Conservation (phyloP, 2,329 filamentous ascomycete species). For the Raffaelea deltoideospora region DNA sequence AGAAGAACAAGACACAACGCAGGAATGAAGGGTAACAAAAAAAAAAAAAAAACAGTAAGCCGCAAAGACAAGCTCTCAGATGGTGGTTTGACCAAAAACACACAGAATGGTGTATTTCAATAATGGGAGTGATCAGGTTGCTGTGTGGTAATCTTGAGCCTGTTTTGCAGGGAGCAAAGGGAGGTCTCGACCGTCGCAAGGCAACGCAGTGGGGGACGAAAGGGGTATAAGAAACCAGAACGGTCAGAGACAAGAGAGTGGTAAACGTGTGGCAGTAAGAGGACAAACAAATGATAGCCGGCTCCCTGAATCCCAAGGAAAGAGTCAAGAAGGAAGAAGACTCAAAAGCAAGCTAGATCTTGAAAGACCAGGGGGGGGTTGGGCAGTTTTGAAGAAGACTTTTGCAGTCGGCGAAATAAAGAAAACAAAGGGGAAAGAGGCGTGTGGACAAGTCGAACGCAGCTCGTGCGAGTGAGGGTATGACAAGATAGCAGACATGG, state of each 20-base stretch:
- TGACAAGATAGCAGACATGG: too few species aligned
- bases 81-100: not conserved
- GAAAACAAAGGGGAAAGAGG: too few species aligned
- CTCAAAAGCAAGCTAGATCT: not conserved
- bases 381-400: too few species aligned
- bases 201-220: not conserved
- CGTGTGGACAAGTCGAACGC: too few species aligned
- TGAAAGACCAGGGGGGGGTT: not conserved
- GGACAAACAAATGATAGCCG: too few species aligned
- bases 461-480: too few species aligned
- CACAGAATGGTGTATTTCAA: not conserved
- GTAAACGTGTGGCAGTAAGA: not conserved
- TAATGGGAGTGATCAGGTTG: not conserved
- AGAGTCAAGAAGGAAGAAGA: not conserved
- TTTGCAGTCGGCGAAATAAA: too few species aligned
- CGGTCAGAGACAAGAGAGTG: not conserved
- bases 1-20: not conserved
- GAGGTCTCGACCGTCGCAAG: not conserved
- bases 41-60: not conserved
- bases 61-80: not conserved
- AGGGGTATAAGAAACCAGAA: not conserved
- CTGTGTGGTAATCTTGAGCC: not conserved
- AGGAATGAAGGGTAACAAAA: not conserved
- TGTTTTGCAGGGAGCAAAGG: not conserved
- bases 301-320: too few species aligned